Percentiles rank a stretch among this genome's conserved stretches.
phyloP scores from a whole-genome alignment of 2,329 filamentous ascomycete species.

The Dactylellina parvicollis region DNA sequence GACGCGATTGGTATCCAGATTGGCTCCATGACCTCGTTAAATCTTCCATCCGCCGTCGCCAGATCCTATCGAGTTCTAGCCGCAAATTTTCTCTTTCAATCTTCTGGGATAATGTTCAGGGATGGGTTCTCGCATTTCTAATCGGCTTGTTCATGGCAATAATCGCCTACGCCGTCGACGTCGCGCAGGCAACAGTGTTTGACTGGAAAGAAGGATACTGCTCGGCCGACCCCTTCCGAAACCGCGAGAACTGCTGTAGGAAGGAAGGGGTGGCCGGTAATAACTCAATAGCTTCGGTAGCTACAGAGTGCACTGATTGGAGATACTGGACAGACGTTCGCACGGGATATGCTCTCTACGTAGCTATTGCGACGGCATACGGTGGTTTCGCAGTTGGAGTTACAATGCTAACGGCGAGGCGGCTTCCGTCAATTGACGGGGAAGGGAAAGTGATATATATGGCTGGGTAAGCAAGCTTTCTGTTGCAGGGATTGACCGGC shows the following conservation, averaged over 20 bases:
- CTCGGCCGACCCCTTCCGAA: conserved; percentile 63
- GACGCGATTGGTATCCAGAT: conserved; percentile 57
- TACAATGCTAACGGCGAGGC: conserved; percentile 62
- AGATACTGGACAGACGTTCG: conserved; percentile 55
- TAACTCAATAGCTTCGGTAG: background rate
- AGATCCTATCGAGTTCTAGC: conserved; percentile 63
- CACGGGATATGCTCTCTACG: conserved; percentile 58
- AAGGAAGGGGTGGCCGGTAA: conserved; percentile 45
- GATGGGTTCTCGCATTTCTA: conserved; percentile 68
- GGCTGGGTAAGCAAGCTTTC: conserved; percentile 9
- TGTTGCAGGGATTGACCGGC: too few species aligned
- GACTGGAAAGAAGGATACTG: conserved; percentile 71
- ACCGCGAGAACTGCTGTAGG: conserved; percentile 66
- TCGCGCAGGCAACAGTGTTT: conserved; percentile 67
- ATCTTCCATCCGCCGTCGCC: conserved; percentile 67
- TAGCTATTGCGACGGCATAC: conserved; percentile 57
- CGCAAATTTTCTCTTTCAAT: conserved; percentile 62
- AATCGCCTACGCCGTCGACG: conserved; percentile 68
- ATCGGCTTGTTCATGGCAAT: conserved; percentile 68
- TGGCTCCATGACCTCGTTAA: conserved; percentile 72
- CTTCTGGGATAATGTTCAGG: conserved; percentile 66
- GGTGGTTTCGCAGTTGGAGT: conserved; percentile 58
- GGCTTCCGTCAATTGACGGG: conserved; percentile 63
- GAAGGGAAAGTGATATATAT: conserved; percentile 44
- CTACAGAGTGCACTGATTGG: conserved; percentile 38